phyloP scores from a whole-genome alignment of 805 yeast species.

The Yarrowia deformans region DNA sequence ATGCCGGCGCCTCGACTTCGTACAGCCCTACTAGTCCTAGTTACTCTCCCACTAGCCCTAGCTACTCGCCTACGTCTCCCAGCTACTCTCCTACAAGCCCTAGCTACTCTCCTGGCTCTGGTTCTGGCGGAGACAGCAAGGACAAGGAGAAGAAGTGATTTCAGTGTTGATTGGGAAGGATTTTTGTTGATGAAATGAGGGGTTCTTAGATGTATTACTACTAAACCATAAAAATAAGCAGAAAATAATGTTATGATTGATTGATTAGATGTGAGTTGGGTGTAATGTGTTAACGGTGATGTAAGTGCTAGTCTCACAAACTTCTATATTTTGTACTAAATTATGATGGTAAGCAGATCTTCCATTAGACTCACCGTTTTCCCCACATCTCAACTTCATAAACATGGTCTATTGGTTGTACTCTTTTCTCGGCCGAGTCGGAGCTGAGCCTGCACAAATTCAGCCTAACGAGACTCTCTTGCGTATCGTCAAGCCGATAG shows the following conservation, averaged over 20 bases:
- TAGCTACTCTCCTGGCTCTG: slow-evolving; percentile 59
- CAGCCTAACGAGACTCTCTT: no score
- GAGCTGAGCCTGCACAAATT: no score
- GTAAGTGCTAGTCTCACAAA: no score
- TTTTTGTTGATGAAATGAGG: slow-evolving; percentile 11
- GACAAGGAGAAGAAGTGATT: slow-evolving; percentile 32
- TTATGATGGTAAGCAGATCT: no score
- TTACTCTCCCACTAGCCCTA: slow-evolving; percentile 81
- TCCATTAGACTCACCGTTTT: no score
- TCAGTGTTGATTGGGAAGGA: background rate
- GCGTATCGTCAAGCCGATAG: no score
- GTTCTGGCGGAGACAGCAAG: slow-evolving; percentile 17
- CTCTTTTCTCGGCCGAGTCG: no score
- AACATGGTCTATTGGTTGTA: no score
- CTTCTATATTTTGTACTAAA: no score
- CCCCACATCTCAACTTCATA: no score
- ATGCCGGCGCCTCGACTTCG: slow-evolving; percentile 61
- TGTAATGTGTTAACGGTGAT: background rate
- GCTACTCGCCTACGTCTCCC: slow-evolving; percentile 62
- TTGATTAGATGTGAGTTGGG: background rate
- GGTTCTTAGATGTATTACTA: slow-evolving; percentile 36
- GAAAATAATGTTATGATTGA: slow-evolving; percentile 25
- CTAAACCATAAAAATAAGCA: slow-evolving; percentile 28
- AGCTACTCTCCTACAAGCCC: slow-evolving; percentile 30
- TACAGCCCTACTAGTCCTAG: slow-evolving; percentile 76